Base-by-base conservation (phyloP, 768 basidiomycete species). In the Myochromella boudieri region DNA sequence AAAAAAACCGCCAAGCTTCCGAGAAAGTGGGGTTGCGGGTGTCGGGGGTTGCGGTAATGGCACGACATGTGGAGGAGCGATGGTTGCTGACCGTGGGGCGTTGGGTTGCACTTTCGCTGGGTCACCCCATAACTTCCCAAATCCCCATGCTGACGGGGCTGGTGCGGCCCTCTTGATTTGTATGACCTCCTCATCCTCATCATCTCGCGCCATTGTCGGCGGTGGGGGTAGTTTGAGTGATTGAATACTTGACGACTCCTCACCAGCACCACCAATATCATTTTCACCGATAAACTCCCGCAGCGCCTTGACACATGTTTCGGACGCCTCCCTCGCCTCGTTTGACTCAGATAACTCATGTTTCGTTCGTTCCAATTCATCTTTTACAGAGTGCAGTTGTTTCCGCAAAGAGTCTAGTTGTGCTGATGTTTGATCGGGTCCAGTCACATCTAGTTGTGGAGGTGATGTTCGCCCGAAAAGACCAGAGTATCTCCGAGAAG, bases 241-340 rank as follows among this genome's bases (percentile, higher is more conserved):
- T 31, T 58, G 52, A 37, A 59, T 20, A 44, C 39, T 40, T 41
- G 40, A 44, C 37, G 54, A 24, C 40, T 56, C 53, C 14, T 51
- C 22, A 42, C 55, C 51, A 8, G 44, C 26, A 21, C 57, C 65
- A 7, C 86, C 86, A 39, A 87, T 72, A 46, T 82, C 81, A 61
- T 85, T 82, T 53, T 89, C 82, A 17, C 79, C 80, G 53, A 91
- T 91, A 60, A 87, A 97, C 47, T 83, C 85, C 28, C 93, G 77
- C 33, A 98, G 70, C 0, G 87, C 90, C 44, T 80, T 82, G 53
- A 89, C 82, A 61, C 91, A 94, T 1, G 78, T 78, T 54, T 97
- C 93, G 27, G 87, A 90, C 3, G 95, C 95, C 59, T 91, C 84
- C 38, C 83, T 75, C 2, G 90, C 91, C 65, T 97, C 95, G 51